Percentiles rank a stretch among this genome's conserved stretches.
These are phyloP conservation scores for Neurospora sp. DNA, from an alignment of 2,329 filamentous ascomycete genomes.

Conservation along the genomic window DNA sequence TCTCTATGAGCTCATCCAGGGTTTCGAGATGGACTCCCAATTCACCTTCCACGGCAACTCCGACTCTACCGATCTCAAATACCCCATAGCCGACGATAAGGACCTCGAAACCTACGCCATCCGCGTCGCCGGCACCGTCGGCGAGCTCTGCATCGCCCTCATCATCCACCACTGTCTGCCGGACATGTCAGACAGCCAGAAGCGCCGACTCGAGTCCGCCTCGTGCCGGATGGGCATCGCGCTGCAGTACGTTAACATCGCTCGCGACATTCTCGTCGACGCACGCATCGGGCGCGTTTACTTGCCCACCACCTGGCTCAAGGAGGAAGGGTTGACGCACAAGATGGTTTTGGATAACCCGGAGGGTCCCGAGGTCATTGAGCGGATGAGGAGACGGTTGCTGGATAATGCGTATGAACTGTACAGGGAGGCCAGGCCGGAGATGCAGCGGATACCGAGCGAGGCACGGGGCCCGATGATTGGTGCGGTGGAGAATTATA, in stretches of 20 bases:
- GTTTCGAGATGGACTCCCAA: constrained; percentile 57
- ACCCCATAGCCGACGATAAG: constrained; percentile 47
- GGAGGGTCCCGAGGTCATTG: constrained; percentile 30
- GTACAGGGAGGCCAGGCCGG: constrained; percentile 42
- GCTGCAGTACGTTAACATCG: constrained; percentile 69
- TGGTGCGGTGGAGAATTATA: constrained; percentile 16
- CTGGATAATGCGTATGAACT: constrained; percentile 51
- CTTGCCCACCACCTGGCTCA: constrained; percentile 54
- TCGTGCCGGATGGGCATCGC: constrained; percentile 61
- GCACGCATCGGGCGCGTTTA: constrained; percentile 58
- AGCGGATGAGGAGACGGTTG: constrained; percentile 40
- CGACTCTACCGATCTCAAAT: constrained; percentile 15
- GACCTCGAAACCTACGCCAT: constrained; percentile 54
- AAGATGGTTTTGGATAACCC: constrained; percentile 44
- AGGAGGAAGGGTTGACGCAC: constrained; percentile 43
- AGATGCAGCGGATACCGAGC: constrained; percentile 51
- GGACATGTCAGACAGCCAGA: constrained; percentile 20
- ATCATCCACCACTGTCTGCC: constrained; percentile 47
- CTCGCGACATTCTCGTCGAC: constrained; percentile 61
- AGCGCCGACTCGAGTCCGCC: constrained; percentile 38
- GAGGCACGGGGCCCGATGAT: constrained; percentile 40
- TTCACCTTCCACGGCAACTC: constrained; percentile 30
- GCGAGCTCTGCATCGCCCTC: constrained; percentile 56
- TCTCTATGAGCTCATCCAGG: constrained; percentile 53
- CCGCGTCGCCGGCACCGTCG: constrained; percentile 64